Percentiles rank a stretch among this genome's conserved stretches.
These are phyloP conservation scores for Clonostachys sp. DNA, from an alignment of 2,329 filamentous ascomycete species.

Conservation along the genomic window DNA sequence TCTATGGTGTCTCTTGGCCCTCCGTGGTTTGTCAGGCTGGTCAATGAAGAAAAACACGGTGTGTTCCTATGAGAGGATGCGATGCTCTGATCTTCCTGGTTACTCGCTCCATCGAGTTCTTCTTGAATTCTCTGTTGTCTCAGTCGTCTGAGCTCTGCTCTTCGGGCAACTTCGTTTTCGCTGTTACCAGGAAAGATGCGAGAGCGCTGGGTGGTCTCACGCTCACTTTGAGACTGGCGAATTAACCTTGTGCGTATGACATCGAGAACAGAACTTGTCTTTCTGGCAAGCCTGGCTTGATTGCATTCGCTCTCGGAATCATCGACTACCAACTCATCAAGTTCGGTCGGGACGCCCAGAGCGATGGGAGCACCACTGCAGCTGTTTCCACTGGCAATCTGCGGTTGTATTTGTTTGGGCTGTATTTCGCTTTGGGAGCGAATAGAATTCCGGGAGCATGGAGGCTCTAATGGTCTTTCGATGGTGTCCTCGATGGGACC, in stretches of 20 bases:
- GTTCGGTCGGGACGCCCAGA: conserved; percentile 3
- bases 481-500: no score
- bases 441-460: no score
- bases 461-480: no score
- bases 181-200: conserved; percentile 37
- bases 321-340: conserved; percentile 23
- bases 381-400: no score
- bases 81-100: conserved; percentile 15
- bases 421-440: no score
- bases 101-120: conserved; percentile 44
- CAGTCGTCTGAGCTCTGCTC: conserved; percentile 50
- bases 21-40: conserved; percentile 13
- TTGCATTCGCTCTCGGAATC: conserved; percentile 35
- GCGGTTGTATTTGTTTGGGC: no score
- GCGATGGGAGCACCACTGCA: no score
- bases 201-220: conserved; percentile 29
- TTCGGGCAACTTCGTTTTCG: conserved; percentile 47
- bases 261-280: conserved; percentile 33
- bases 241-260: conserved; percentile 38
- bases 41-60: no score
- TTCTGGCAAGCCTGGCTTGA: conserved; percentile 12
- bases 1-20: conserved; percentile 46
- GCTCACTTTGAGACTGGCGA: conserved; percentile 40
- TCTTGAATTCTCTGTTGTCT: conserved; percentile 54
- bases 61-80: no score